A percentile compares a stretch with the other conserved stretches of the same genome.
phyloP scores from a whole-genome alignment of 2,329 filamentous ascomycete species.

The Aspergillus novoparasiticus region DNA sequence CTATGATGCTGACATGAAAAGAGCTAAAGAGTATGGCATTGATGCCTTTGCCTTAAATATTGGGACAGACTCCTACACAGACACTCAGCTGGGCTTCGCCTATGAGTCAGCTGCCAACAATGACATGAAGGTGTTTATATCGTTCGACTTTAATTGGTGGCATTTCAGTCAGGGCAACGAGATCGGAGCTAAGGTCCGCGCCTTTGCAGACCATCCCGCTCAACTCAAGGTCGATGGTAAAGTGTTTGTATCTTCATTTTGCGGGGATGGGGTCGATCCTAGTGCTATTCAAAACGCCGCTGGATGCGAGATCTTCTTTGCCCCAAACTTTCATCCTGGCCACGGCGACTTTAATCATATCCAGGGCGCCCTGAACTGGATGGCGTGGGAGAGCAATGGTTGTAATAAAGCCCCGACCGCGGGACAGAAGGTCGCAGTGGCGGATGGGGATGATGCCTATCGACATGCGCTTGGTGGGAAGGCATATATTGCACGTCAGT shows the following conservation, averaged over 20 bases:
- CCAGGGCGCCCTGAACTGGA: constrained; percentile 41
- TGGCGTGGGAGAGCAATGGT: constrained; percentile 45
- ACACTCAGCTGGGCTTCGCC: constrained; percentile 43
- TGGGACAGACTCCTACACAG: no score
- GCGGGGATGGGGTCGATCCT: constrained; percentile 51
- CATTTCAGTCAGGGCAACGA: constrained; percentile 36
- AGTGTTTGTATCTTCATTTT: constrained; percentile 58
- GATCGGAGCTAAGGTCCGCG: constrained; percentile 50
- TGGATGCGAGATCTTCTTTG: constrained; percentile 50
- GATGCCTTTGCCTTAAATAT: no score
- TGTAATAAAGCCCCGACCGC: constrained; percentile 52
- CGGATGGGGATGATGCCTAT: constrained; percentile 39
- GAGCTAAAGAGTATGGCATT: no score
- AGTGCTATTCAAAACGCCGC: constrained; percentile 45
- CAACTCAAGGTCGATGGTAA: constrained; percentile 55
- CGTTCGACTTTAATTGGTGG: constrained; percentile 60
- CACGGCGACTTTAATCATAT: constrained; percentile 31
- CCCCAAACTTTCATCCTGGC: constrained; percentile 51
- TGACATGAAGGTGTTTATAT: constrained; percentile 59
- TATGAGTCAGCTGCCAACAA: constrained; percentile 52
- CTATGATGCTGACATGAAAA: no score
- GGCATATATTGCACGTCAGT: constrained; percentile 52
- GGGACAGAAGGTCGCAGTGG: constrained; percentile 44
- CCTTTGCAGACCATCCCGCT: constrained; percentile 48
- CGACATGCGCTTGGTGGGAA: constrained; percentile 38